These are phyloP conservation scores for Aspergillus viridinutans DNA, from an alignment of 2,329 filamentous ascomycete genomes.

Conservation along the genomic window DNA sequence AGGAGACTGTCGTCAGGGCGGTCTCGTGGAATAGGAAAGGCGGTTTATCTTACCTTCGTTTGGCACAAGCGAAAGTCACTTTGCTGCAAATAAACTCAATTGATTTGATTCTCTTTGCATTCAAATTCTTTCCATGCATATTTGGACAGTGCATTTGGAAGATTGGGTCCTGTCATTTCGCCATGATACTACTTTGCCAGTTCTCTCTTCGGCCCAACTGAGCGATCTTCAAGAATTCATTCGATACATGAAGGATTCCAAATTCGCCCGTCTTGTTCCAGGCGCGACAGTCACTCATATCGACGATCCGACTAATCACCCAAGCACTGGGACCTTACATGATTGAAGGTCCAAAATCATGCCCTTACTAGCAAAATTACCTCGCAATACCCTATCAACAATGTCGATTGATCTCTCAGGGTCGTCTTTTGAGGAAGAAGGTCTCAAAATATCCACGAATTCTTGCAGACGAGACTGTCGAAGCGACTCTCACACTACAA, in stretches of 20 bases:
- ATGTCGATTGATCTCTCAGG: constrained; percentile 53
- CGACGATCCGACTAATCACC: constrained; percentile 13
- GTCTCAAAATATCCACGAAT: constrained; percentile 49
- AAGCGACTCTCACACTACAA: constrained; percentile 37
- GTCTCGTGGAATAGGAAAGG: not conserved
- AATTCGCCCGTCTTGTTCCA: not conserved
- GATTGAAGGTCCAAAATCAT: constrained; percentile 47
- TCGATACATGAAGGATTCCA: not conserved
- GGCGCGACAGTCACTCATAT: constrained; percentile 3
- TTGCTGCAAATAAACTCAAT: constrained; percentile 2
- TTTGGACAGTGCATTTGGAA: not conserved
- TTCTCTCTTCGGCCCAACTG: constrained; percentile 1
- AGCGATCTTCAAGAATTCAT: not conserved
- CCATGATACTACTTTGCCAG: constrained; percentile 4
- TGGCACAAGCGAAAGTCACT: constrained; percentile 4
- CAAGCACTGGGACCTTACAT: constrained; percentile 14
- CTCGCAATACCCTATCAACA: constrained; percentile 45
- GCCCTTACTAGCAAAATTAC: constrained; percentile 53
- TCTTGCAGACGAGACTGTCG: constrained; percentile 26
- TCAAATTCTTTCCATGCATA: not conserved
- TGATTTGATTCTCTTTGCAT: not conserved
- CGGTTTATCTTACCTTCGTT: not conserved
- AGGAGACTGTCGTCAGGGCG: not conserved
- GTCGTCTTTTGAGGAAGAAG: constrained; percentile 54
- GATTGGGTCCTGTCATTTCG: not conserved